Evolutionary conservation across 2,329 filamentous ascomycete species (phyloP).

Genomic region (Penicillium sp.): DNA sequence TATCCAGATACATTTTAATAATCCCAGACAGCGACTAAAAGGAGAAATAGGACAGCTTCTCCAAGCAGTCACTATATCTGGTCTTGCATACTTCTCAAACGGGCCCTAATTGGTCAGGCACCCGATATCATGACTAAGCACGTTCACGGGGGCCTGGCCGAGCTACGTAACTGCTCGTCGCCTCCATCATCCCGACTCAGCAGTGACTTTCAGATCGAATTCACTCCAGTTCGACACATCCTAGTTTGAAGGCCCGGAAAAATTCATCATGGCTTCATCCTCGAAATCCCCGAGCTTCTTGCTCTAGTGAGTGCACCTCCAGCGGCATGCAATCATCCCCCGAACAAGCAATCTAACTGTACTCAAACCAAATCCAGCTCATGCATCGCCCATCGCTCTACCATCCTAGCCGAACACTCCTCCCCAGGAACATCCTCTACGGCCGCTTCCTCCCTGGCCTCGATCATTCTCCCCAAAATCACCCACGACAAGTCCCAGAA

Average conservation of each 20-base stretch:
- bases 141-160: neutral
- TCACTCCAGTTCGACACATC: neutral
- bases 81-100: neutral
- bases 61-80: neutral
- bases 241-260: neutral
- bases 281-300: conserved; percentile 70
- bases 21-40: too few species aligned
- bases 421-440: conserved; percentile 81
- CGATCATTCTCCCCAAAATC: conserved; percentile 95
- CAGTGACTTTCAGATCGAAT: neutral
- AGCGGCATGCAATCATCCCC: conserved; percentile 5
- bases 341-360: conserved; percentile 21
- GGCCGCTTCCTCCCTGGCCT: conserved; percentile 86
- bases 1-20: neutral
- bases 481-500: conserved; percentile 79
- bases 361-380: conserved; percentile 61
- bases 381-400: conserved; percentile 92
- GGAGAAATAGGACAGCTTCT: too few species aligned
- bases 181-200: neutral
- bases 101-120: neutral
- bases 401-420: conserved; percentile 92
- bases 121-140: conserved; percentile 20
- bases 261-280: conserved; percentile 69
- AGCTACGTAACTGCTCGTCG: conserved; percentile 10
- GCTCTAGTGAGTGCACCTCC: conserved; percentile 67